Evolutionary conservation across 495 filamentous ascomycete species (phyloP).

Genomic region (Aspergillus sclerotioniger): DNA sequence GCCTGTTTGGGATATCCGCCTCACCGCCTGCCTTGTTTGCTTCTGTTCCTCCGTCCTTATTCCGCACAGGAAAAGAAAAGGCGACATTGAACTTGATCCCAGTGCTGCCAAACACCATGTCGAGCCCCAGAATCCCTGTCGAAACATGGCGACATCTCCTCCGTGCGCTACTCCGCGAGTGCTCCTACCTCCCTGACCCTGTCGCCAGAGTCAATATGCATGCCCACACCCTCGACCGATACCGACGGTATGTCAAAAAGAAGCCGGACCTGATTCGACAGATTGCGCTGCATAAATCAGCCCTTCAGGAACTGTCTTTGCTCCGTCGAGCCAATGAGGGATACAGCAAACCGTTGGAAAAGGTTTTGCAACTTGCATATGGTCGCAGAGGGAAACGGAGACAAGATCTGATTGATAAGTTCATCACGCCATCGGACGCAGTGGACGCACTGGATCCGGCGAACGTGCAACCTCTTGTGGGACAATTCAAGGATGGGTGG

Average conservation of each 20-base stretch:
- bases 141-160: conserved; percentile 60
- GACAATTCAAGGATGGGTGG: conserved; percentile 35
- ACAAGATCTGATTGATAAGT: conserved; percentile 54
- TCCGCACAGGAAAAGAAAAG: no score
- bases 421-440: conserved; percentile 43
- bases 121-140: background rate
- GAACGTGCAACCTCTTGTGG: background rate
- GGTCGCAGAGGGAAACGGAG: conserved; percentile 70
- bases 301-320: conserved; percentile 25
- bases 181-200: conserved; percentile 78
- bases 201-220: conserved; percentile 60
- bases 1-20: conserved; percentile 23
- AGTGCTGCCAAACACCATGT: conserved; percentile 7
- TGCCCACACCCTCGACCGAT: conserved; percentile 58
- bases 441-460: conserved; percentile 26
- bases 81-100: no score
- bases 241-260: conserved; percentile 32
- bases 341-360: conserved; percentile 57
- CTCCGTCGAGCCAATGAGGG: conserved; percentile 65
- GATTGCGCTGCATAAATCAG: conserved; percentile 22
- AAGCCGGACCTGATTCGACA: conserved; percentile 15
- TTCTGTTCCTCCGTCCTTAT: no score
- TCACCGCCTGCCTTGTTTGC: background rate
- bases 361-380: conserved; percentile 65
- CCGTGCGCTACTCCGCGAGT: conserved; percentile 78